phyloP scores from a whole-genome alignment of 495 filamentous ascomycete genomes.

The Mytilinidion resinicola region DNA sequence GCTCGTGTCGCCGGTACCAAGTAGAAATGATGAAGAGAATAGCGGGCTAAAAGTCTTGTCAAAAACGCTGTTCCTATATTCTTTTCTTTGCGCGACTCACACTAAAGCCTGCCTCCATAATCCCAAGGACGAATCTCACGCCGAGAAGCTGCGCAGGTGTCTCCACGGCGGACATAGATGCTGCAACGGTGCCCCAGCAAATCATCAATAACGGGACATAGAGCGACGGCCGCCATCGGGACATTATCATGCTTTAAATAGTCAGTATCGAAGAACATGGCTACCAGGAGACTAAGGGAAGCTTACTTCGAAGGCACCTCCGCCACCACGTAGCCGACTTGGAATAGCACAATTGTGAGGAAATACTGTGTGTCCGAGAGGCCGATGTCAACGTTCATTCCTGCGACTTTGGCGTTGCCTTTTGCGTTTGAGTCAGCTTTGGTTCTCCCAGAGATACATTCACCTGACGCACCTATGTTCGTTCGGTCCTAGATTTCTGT shows the following conservation, averaged over 20 bases:
- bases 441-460: too few relatives aligned
- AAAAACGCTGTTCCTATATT: too few relatives aligned
- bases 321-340: conserved; percentile 43
- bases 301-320: conserved; percentile 45
- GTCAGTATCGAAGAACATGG: conserved; percentile 20
- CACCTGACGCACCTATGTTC: conserved; percentile 9
- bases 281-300: conserved; percentile 35
- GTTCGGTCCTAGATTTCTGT: conserved; percentile 11
- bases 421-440: too few relatives aligned
- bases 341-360: conserved; percentile 38
- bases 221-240: conserved; percentile 2
- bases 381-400: conserved; percentile 22
- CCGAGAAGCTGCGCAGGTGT: conserved; percentile 41
- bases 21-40: conserved; percentile 44
- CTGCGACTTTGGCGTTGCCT: conserved; percentile 25
- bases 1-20: conserved; percentile 49
- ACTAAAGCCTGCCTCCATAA: conserved; percentile 42
- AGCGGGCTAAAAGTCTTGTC: conserved; percentile 25
- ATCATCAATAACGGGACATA: conserved; percentile 22
- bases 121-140: conserved; percentile 38
- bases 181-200: conserved; percentile 35
- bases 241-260: conserved; percentile 7
- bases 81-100: too few relatives aligned
- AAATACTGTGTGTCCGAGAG: conserved; percentile 19
- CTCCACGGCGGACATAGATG: conserved; percentile 42